Conservation (phyloP, 1,284 basidiomycete species). For the Porodaedalea pini region DNA sequence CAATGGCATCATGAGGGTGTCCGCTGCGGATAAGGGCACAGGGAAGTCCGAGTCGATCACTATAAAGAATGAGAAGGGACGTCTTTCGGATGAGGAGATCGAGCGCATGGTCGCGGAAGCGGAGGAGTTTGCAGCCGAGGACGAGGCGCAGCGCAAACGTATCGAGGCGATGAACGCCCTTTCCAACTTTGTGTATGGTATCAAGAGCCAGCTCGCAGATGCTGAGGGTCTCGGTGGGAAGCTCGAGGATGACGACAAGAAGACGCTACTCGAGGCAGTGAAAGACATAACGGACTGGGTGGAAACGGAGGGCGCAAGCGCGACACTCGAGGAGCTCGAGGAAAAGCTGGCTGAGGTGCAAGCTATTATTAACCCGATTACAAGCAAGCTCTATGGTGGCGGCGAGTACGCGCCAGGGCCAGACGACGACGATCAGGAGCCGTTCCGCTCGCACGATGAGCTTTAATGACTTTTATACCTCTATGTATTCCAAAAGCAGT, state of each 20-base stretch:
- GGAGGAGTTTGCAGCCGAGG: conserved; percentile 86
- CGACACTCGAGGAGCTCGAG: conserved; percentile 85
- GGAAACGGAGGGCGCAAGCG: conserved; percentile 74
- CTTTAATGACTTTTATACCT: conserved; percentile 36
- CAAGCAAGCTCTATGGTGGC: conserved; percentile 73
- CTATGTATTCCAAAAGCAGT: too few relatives aligned
- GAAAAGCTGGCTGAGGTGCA: conserved; percentile 84
- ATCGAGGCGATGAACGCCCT: conserved; percentile 84
- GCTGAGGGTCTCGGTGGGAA: conserved; percentile 90
- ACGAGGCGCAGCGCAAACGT: conserved; percentile 83
- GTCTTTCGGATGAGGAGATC: conserved; percentile 83
- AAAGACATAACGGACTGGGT: conserved; percentile 94
- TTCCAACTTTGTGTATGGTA: conserved; percentile 74
- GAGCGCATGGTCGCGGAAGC: conserved; percentile 91
- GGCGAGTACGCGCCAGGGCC: conserved; percentile 31
- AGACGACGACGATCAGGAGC: conserved; percentile 55
- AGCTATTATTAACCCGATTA: conserved; percentile 69
- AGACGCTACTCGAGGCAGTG: conserved; percentile 76
- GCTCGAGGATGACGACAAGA: conserved; percentile 84
- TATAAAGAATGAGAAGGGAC: conserved; percentile 84
- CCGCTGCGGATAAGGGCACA: conserved; percentile 88
- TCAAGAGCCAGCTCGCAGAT: conserved; percentile 86
- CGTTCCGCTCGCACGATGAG: conserved; percentile 63
- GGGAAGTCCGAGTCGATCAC: conserved; percentile 88
- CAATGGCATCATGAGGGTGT: conserved; percentile 89